Base-by-base conservation (phyloP, 108 stramenopile genomes). In the Skeletonema tropicum region DNA sequence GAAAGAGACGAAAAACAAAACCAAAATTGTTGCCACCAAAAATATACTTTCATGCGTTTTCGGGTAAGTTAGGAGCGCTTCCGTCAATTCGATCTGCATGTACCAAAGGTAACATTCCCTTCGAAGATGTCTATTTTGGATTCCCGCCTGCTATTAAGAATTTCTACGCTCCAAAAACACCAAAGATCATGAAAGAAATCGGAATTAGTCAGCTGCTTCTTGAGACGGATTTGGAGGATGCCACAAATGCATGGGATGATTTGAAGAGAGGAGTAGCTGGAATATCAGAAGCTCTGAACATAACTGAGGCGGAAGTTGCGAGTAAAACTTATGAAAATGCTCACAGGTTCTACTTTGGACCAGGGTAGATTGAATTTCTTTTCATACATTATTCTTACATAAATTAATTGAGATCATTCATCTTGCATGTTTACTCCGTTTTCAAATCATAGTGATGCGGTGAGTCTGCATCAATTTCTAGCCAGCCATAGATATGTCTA, bases 21-120 rank as follows among this genome's bases (percentile, higher is more conserved):
- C 42, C 46, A 46, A 71, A 23, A 41, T 32, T 82, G 11, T 61
- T 95, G 12, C 94, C 94, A 36, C 91, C 92, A 14, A 75, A 79
- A 67, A 79, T 95, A 10, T 95, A 95, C 67, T 95, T 95, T 71
- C 94, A 95, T 83, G 92, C 94, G 31, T 95, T 93, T 74, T 91
- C 90, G 15, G 94, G 94, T 10, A 95, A 95, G 66, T 82, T 70
- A 10, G 91, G 84, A 2, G 70, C 85, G 1, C 67, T 88, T 1
- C 85, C 89, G 26, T 92, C 92, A 67, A 59, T 95, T 6, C 26
- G 85, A n/a, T 80, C 87, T 4, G 64, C 84, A 21, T 88, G 85
- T 48, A 73, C 76, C 13, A 80, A 68, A 49, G 75, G 83, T 25
- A 72, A 85, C 63, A 57, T 75, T 45, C 74, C 65, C 0, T 48